Evolutionary conservation across 2,329 filamentous ascomycete species (phyloP).

Genomic region (Whalleya microplaca): DNA sequence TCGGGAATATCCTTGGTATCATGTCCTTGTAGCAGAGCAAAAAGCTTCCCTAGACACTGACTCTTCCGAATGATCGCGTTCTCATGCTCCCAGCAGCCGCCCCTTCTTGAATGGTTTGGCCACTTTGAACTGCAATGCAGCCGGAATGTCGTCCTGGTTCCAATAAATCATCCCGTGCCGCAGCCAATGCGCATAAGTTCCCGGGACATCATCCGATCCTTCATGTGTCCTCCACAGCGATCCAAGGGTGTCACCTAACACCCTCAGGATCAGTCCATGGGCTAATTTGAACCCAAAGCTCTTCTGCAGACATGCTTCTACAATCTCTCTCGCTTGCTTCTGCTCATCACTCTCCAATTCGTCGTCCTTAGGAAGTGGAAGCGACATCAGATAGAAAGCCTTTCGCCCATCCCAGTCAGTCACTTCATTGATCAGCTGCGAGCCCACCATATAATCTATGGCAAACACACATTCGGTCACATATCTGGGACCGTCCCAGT

Average conservation of each 20-base stretch:
- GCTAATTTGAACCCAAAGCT: conserved; percentile 61
- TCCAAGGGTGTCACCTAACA: conserved; percentile 54
- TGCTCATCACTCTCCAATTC: conserved; percentile 51
- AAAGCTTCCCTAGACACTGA: no score
- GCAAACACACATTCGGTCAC: conserved; percentile 51
- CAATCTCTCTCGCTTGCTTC: conserved; percentile 51
- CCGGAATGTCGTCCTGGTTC: conserved; percentile 47
- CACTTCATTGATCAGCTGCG: conserved; percentile 56
- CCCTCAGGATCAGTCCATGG: conserved; percentile 55
- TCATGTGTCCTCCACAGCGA: conserved; percentile 55
- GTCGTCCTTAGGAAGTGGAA: conserved; percentile 41
- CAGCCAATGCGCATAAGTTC: conserved; percentile 60
- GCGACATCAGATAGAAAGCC: conserved; percentile 55
- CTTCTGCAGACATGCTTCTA: conserved; percentile 51
- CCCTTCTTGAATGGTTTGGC: conserved; percentile 46
- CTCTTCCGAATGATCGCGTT: no score
- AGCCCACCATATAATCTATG: conserved; percentile 53
- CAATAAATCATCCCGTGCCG: conserved; percentile 53
- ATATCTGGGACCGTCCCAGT: conserved; percentile 60
- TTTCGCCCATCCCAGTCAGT: conserved; percentile 54
- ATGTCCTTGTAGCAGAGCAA: no score
- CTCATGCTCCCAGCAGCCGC: conserved; percentile 29
- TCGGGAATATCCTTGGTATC: no score
- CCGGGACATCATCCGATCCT: conserved; percentile 51
- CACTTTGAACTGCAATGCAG: conserved; percentile 38